phyloP scores from a whole-genome alignment of 2,329 filamentous ascomycete genomes.

The Eutypa lata region DNA sequence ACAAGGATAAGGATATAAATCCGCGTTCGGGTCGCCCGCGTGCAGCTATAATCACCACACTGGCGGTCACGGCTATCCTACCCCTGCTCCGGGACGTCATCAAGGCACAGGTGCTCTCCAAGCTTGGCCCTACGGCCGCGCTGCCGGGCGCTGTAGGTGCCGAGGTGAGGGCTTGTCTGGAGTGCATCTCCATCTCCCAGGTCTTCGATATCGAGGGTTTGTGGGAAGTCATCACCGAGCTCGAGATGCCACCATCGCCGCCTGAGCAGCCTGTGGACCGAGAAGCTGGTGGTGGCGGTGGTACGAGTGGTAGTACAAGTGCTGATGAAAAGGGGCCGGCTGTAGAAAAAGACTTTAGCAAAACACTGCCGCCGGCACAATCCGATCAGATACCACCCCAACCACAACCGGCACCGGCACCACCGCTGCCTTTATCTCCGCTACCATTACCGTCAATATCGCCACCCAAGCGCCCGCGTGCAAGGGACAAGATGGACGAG shows the following conservation, averaged over 20 bases:
- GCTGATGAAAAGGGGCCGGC: background rate
- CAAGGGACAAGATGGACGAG: slow-evolving; percentile 21
- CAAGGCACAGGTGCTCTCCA: slow-evolving; percentile 29
- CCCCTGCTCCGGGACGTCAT: slow-evolving; percentile 40
- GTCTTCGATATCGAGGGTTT: slow-evolving; percentile 59
- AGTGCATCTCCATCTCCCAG: slow-evolving; percentile 50
- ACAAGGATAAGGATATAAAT: too few relatives aligned
- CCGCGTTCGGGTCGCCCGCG: slow-evolving; percentile 3
- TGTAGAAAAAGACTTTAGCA: background rate
- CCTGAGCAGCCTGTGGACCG: background rate
- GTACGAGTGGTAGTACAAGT: background rate
- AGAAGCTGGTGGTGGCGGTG: background rate
- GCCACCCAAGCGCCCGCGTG: slow-evolving; percentile 1
- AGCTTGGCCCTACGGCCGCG: slow-evolving; percentile 10
- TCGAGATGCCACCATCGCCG: slow-evolving; percentile 28
- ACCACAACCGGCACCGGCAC: slow-evolving; percentile 1
- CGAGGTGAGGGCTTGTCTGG: slow-evolving; percentile 37
- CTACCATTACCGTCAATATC: too few relatives aligned
- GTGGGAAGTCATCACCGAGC: slow-evolving; percentile 53
- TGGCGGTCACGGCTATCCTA: slow-evolving; percentile 38
- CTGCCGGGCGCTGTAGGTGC: slow-evolving; percentile 11
- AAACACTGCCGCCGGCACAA: background rate
- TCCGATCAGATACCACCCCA: too few relatives aligned
- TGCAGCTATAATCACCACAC: slow-evolving; percentile 48
- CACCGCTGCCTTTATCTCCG: background rate